Evolutionary conservation across 805 yeast species (phyloP), one percentile per base, ranked within the genome.

Genomic region (Saccharomycopsis lassenensis): DNA sequence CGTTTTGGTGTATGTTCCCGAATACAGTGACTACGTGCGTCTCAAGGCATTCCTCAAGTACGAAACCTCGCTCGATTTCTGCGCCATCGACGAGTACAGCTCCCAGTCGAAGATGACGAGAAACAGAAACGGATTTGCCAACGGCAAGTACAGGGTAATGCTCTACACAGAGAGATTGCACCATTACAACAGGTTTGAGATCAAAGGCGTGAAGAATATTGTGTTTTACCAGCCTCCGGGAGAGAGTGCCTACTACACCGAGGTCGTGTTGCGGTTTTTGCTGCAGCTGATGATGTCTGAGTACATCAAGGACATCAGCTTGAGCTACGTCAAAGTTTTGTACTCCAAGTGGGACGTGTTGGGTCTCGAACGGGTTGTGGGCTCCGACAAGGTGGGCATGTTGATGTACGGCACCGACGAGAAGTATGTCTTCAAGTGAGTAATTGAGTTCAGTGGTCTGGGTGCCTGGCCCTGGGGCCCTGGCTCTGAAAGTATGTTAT

Each of bases 151-250:
- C 21, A 77, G 81, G 49, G 67, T 89, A 19, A 54, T 91, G 61
- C 58, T 91, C n/a, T 89, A 89, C 57, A 83, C 96, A 0, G 97
- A 89, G 51, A 77, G 98, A 66, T 62, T 89, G 53, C 97, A 91
- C 56, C 91, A 84, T 52, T 91, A 77, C 62, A 73, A 95, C 46
- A 68, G 97, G 35, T 87, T 71, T 55, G 87, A 82, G 40, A 64
- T 91, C 35, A 72, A 69, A 41, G 97, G 97, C 19, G 94, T 84
- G 16, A 78, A 81, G 51, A 80, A 77, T 38, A 67, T 91, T 12
- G 55, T 89, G 5, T 74, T 91, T 61, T 91, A 85, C 56, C 84
- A 79, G 23, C 65, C 82, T 15, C 97, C 98, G 10, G 63, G 77
- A 11, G 86, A 89, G 53, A 94, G 95, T 6, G 52, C 65, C 27